phyloP scores from a whole-genome alignment of 2,329 filamentous ascomycete genomes.

The Fusarium clavum region DNA sequence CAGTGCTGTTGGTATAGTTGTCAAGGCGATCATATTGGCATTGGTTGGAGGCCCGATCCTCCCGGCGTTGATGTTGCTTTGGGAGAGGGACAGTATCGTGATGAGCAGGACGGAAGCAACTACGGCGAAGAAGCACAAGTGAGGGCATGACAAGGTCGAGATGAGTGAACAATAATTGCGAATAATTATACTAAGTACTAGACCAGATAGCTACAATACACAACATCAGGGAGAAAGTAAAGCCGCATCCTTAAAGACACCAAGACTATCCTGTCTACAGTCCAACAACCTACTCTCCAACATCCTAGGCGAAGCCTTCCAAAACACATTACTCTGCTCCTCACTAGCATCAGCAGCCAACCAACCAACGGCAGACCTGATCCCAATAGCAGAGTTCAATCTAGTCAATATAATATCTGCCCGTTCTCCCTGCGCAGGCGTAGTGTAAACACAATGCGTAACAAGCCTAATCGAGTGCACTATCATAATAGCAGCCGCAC shows the following conservation, averaged over 20 bases:
- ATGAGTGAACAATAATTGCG: background rate
- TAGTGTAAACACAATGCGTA: constrained; percentile 47
- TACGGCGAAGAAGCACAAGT: constrained; percentile 9
- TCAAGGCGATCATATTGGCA: background rate
- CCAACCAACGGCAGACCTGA: constrained; percentile 45
- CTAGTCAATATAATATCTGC: constrained; percentile 42
- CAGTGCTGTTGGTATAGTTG: background rate
- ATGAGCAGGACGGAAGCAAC: constrained; percentile 2
- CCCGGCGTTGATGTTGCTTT: constrained; percentile 33
- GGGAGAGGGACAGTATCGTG: constrained; percentile 25
- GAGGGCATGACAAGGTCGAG: background rate
- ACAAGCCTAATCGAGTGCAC: constrained; percentile 49
- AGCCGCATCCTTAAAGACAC: background rate
- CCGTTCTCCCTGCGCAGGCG: constrained; percentile 37
- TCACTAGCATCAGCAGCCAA: background rate
- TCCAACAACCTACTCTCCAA: background rate
- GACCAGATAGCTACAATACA: background rate
- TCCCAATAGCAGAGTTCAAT: constrained; percentile 47
- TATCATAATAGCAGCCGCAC: constrained; percentile 49
- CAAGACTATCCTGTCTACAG: background rate
- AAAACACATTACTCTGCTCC: background rate
- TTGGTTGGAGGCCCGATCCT: constrained; percentile 34
- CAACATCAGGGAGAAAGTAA: constrained; percentile 18
- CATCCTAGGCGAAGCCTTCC: background rate
- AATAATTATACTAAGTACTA: background rate